These are phyloP conservation scores for Scheffersomyces lignosus DNA, from an alignment of 805 yeast species.

Conservation along the genomic window DNA sequence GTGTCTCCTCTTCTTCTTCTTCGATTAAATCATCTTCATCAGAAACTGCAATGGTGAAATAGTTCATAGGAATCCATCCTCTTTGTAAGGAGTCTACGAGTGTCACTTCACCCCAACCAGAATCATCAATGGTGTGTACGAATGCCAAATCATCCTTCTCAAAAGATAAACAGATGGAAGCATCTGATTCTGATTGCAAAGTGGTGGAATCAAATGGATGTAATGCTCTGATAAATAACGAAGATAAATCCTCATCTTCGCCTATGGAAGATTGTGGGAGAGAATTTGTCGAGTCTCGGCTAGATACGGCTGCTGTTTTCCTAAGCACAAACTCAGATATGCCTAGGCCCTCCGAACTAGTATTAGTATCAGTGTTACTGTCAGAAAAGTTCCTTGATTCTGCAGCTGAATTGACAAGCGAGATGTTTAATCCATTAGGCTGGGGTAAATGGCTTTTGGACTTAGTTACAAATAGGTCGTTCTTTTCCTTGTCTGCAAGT, in stretches of 20 bases:
- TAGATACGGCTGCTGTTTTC: no score
- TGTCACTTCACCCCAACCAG: slow-evolving; percentile 90
- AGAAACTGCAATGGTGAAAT: slow-evolving; percentile 52
- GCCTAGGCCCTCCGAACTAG: no score
- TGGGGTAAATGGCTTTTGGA: not conserved
- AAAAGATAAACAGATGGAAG: slow-evolving; percentile 73
- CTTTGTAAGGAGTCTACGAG: slow-evolving; percentile 58
- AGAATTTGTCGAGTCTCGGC: not conserved
- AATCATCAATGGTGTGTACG: slow-evolving; percentile 74
- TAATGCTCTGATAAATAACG: slow-evolving; percentile 55
- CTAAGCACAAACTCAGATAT: no score
- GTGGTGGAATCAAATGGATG: slow-evolving; percentile 60
- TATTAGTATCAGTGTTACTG: no score
- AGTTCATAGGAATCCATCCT: slow-evolving; percentile 89
- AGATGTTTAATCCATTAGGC: no score
- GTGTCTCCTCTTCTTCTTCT: slow-evolving; percentile 14
- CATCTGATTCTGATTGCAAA: slow-evolving; percentile 63
- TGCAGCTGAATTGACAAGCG: no score
- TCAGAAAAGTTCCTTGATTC: no score
- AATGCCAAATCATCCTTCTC: slow-evolving; percentile 69
- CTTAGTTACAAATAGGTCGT: slow-evolving; percentile 13
- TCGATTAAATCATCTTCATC: slow-evolving; percentile 22
- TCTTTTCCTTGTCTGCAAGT: slow-evolving; percentile 16
- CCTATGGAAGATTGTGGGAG: not conserved
- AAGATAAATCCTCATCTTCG: slow-evolving; percentile 47